phyloP scores from a whole-genome alignment of 2,329 filamentous ascomycete genomes.

The Apiospora koreana region DNA sequence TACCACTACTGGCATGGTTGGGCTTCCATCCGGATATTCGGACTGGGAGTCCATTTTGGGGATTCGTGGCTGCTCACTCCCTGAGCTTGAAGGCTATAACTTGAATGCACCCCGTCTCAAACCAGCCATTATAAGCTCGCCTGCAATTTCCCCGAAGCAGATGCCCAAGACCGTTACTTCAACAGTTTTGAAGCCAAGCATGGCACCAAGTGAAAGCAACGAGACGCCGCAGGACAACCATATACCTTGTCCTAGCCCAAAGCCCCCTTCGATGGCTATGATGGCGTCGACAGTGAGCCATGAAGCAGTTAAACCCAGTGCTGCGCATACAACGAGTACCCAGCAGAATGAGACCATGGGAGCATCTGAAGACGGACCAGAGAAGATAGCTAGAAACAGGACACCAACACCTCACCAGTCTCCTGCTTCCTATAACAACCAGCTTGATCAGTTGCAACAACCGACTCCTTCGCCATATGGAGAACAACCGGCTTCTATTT shows the following conservation, averaged over 20 bases:
- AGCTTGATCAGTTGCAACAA: background rate
- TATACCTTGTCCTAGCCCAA: background rate
- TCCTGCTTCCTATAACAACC: background rate
- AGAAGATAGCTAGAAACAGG: background rate
- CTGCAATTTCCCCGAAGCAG: conserved; percentile 15
- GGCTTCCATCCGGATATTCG: conserved; percentile 28
- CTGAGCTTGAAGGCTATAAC: conserved; percentile 34
- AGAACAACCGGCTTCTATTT: background rate
- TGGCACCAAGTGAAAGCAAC: background rate
- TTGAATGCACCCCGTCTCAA: conserved; percentile 18
- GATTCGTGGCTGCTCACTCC: conserved; percentile 35
- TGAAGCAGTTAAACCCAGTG: background rate
- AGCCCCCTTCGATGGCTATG: background rate
- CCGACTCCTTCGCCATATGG: background rate
- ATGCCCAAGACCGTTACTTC: conserved; percentile 26
- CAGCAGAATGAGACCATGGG: background rate
- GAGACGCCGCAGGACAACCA: background rate
- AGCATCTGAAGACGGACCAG: background rate
- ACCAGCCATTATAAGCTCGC: background rate
- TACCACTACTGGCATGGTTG: conserved; percentile 35
- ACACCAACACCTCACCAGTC: background rate
- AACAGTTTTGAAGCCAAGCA: background rate
- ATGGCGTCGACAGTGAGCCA: background rate
- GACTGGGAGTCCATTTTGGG: conserved; percentile 30
- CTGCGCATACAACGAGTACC: background rate